Base-by-base conservation (phyloP, 1,139 yeast genomes). In the Cylindricascospora bacillispora region DNA sequence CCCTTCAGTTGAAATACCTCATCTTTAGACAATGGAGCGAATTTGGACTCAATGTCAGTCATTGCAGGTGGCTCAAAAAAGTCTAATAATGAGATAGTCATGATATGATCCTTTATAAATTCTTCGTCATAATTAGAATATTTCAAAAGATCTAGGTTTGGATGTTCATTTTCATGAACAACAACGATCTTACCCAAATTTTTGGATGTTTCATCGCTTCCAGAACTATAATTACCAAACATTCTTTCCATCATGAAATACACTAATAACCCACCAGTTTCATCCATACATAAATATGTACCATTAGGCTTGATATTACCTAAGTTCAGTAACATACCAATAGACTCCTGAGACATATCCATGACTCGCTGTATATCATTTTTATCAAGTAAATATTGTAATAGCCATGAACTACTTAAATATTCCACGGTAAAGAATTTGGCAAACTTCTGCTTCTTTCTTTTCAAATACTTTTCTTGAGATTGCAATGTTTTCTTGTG, bases 221-320 rank as follows among this genome's bases (percentile, higher is more conserved):
- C 10, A 18, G 7, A 7, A 7, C 9, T 18, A 18, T 7, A 7
- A 29, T 72, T 60, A 3, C 89, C 83, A 34, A 73, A 73, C 92
- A 89, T 81, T 47, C 97, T 65, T 51, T 92, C 98, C 59, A 89
- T 54, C 67, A 92, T 62, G 4, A 93, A 82, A 38, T 81, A 81
- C 3, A 81, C 70, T 2, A 89, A 54, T 13, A 86, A 63, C 2
- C 97, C 95, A 18, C 93, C 85, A 16, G 94, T 78, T 47, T 89
- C 98, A 50, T 89, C 99, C 32, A 83, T 66, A 4, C 89, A 77
- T 20, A 89, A 61, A 48, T 89, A 92, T 34, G 67, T 73, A 1
- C 98, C 97, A 6, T 94, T 94, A 0, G 94, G 86, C 44, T 76
- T 70, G 14, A 89, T 70, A 49, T 89, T 85, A 2, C 77, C 94